Percentiles rank a stretch among this genome's conserved stretches.
Evolutionary conservation across 257 asterid species (phyloP).

Genomic region (Capsicum baccatum): DNA sequence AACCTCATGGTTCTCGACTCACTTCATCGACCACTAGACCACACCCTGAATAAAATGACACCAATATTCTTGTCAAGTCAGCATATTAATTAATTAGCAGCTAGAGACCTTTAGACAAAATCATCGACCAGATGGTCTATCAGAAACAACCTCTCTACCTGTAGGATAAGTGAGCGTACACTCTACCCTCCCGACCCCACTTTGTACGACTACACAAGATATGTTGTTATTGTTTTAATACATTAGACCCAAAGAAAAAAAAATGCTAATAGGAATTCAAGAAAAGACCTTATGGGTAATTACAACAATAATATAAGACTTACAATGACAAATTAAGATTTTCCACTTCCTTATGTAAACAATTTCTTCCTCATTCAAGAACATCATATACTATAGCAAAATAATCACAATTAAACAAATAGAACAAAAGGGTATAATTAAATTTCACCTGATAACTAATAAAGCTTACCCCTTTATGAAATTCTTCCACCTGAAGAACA

Average conservation of each 20-base stretch:
- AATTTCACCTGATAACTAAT: not conserved
- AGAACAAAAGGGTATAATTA: not conserved
- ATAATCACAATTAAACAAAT: not conserved
- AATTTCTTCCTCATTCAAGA: constrained; percentile 16
- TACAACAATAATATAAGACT: not conserved
- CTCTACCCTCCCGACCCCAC: too few relatives aligned
- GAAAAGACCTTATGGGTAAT: not conserved
- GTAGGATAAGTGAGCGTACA: not conserved
- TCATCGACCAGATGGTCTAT: too few relatives aligned
- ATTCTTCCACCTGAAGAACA: not conserved
- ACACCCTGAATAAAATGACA: not conserved
- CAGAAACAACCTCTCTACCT: too few relatives aligned
- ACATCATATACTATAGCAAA: not conserved
- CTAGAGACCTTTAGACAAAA: not conserved
- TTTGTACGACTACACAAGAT: too few relatives aligned
- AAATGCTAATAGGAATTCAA: not conserved
- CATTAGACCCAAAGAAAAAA: not conserved
- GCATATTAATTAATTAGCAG: not conserved
- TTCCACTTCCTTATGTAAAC: not conserved
- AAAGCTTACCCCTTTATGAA: not conserved
- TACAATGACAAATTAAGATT: not conserved
- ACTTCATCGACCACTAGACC: not conserved
- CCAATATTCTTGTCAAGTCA: not conserved
- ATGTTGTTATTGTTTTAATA: too few relatives aligned
- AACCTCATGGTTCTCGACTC: not conserved